These are phyloP conservation scores for Coelastrella sp. DNA, from an alignment of 139 green algal species.

Conservation along the genomic window DNA sequence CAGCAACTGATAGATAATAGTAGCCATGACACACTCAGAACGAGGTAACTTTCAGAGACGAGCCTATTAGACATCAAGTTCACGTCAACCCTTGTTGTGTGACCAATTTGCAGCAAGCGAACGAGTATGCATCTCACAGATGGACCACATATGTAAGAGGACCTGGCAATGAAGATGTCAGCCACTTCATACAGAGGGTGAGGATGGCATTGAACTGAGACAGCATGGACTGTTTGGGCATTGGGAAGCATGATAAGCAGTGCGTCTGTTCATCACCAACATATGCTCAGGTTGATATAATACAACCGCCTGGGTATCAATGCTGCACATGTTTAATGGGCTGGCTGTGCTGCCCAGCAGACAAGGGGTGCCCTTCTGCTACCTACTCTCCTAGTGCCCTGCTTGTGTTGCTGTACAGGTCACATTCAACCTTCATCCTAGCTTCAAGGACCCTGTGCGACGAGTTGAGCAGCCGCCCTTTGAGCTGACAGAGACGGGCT, in stretches of 20 bases:
- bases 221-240: not conserved
- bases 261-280: too few relatives aligned
- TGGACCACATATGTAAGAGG: constrained; percentile 96
- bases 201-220: not conserved
- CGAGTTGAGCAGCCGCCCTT: constrained; percentile 68
- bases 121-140: constrained; percentile 77
- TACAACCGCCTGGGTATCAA: too few relatives aligned
- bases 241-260: not conserved
- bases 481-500: constrained; percentile 90
- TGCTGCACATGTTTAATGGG: too few relatives aligned
- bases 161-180: constrained; percentile 83
- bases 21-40: not conserved
- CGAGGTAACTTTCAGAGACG: too few relatives aligned
- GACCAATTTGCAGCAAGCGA: constrained; percentile 64
- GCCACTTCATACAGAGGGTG: constrained; percentile 73
- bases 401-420: constrained; percentile 68
- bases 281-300: too few relatives aligned
- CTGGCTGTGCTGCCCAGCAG: not conserved
- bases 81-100: not conserved
- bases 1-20: too few relatives aligned
- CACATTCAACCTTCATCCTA: constrained; percentile 92
- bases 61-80: not conserved
- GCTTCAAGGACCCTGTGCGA: constrained; percentile 84
- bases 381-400: not conserved
- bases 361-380: not conserved